Percentiles rank a stretch among this genome's conserved stretches.
phyloP scores from a whole-genome alignment of 768 basidiomycete genomes.

The Termitomyces eurrhizus region DNA sequence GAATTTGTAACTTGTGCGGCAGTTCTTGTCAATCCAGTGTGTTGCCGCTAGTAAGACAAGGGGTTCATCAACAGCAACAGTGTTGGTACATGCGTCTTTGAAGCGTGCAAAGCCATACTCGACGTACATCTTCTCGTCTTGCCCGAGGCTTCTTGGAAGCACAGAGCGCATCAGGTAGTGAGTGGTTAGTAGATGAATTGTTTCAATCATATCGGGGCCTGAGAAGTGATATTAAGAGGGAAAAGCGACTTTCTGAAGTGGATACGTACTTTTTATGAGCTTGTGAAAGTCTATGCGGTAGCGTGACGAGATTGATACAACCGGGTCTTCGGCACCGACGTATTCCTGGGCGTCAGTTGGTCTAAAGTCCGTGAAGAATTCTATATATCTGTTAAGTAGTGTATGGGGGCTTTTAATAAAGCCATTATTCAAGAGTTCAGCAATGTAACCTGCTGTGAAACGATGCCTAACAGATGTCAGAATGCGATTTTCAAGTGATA shows the following conservation, averaged over 20 bases:
- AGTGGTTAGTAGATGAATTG: slow-evolving; percentile 33
- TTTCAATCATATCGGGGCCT: slow-evolving; percentile 35
- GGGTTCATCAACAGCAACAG: slow-evolving; percentile 38
- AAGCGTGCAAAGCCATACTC: slow-evolving; percentile 45
- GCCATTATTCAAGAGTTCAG: slow-evolving; percentile 35
- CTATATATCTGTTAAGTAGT: slow-evolving; percentile 37
- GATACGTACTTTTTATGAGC: slow-evolving; percentile 33
- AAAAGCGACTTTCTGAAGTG: background rate
- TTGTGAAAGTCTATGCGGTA: slow-evolving; percentile 39
- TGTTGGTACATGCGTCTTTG: slow-evolving; percentile 32
- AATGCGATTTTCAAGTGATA: background rate
- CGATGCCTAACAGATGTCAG: slow-evolving; percentile 32
- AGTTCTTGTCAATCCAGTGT: slow-evolving; percentile 35
- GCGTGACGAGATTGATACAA: slow-evolving; percentile 29
- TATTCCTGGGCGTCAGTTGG: slow-evolving; percentile 33
- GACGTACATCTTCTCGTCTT: slow-evolving; percentile 37
- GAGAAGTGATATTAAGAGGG: background rate
- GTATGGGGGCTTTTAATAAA: slow-evolving; percentile 36
- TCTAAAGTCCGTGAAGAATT: slow-evolving; percentile 34
- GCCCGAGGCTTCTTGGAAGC: slow-evolving; percentile 30
- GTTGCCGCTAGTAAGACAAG: slow-evolving; percentile 40
- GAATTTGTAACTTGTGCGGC: slow-evolving; percentile 31
- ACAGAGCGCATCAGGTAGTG: slow-evolving; percentile 41
- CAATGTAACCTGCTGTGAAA: slow-evolving; percentile 40
- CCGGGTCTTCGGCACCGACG: slow-evolving; percentile 25